Percentiles rank a stretch among this genome's conserved stretches.
These are phyloP conservation scores for Friedmanniomyces simplex DNA, from an alignment of 495 filamentous ascomycete genomes.

Conservation along the genomic window DNA sequence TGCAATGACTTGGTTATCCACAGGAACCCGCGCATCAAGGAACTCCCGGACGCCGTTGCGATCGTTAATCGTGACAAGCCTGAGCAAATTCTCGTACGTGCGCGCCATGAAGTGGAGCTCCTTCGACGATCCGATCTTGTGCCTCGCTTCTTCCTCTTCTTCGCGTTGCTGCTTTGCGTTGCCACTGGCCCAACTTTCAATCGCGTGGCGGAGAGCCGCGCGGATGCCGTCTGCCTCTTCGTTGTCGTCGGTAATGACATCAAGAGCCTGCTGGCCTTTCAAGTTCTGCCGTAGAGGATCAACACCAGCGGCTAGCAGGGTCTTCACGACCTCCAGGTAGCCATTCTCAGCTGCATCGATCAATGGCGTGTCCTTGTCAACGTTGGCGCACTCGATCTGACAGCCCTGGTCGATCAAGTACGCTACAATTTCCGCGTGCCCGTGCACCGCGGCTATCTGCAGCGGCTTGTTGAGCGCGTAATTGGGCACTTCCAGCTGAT, in stretches of 20 bases:
- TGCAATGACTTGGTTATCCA: slow-evolving; percentile 76
- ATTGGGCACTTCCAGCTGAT: slow-evolving; percentile 80
- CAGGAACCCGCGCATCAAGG: slow-evolving; percentile 61
- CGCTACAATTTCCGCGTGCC: slow-evolving; percentile 69
- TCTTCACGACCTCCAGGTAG: slow-evolving; percentile 78
- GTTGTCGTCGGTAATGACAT: slow-evolving; percentile 45
- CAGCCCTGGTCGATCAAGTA: slow-evolving; percentile 72
- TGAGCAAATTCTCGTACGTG: slow-evolving; percentile 58
- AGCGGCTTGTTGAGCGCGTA: slow-evolving; percentile 90
- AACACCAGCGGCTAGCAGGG: slow-evolving; percentile 66
- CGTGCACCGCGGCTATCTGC: slow-evolving; percentile 80
- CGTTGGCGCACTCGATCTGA: slow-evolving; percentile 64
- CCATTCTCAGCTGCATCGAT: slow-evolving; percentile 95
- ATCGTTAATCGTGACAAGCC: slow-evolving; percentile 76
- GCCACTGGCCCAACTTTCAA: slow-evolving; percentile 29
- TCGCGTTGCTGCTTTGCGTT: slow-evolving; percentile 27
- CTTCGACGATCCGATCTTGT: slow-evolving; percentile 42
- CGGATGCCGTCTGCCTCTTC: slow-evolving; percentile 54
- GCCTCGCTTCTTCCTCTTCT: slow-evolving; percentile 33
- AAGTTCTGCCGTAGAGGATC: slow-evolving; percentile 81
- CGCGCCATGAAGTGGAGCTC: slow-evolving; percentile 28
- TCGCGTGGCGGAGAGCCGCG: slow-evolving; percentile 40
- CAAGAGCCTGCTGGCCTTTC: slow-evolving; percentile 76
- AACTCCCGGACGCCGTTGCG: slow-evolving; percentile 67
- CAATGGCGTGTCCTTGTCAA: slow-evolving; percentile 85